Percentiles rank a stretch among this genome's conserved stretches.
Conservation (phyloP, 345 rosid species). For the Sapria himalayana region DNA sequence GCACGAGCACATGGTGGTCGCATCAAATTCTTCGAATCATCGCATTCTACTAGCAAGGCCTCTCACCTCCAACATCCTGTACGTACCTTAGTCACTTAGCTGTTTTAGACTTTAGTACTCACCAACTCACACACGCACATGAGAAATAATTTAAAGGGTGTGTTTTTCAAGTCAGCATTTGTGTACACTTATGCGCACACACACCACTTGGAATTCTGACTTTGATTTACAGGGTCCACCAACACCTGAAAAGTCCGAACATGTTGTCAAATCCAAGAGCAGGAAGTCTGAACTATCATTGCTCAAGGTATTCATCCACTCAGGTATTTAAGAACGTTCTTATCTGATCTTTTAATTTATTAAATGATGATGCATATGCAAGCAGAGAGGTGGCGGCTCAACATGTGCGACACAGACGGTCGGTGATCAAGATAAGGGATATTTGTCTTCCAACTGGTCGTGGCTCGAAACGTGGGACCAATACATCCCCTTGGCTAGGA, state of each 20-base stretch:
- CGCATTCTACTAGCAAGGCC: constrained; percentile 53
- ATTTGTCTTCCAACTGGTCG: constrained; percentile 13
- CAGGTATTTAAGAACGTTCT: too few relatives aligned
- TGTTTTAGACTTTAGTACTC: too few relatives aligned
- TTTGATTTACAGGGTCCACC: constrained; percentile 48
- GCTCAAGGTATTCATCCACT: constrained; percentile 32
- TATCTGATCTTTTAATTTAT: too few relatives aligned
- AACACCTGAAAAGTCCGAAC: constrained; percentile 66
- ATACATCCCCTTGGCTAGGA: constrained; percentile 11
- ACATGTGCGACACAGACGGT: too few relatives aligned
- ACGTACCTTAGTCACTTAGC: too few relatives aligned
- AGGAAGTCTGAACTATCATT: constrained; percentile 26
- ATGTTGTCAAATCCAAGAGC: constrained; percentile 24
- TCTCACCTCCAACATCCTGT: constrained; percentile 46
- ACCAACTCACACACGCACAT: too few relatives aligned
- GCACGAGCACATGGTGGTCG: constrained; percentile 51
- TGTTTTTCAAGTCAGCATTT: too few relatives aligned
- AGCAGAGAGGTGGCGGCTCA: too few relatives aligned
- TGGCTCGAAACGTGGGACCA: constrained; percentile 22
- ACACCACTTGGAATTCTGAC: too few relatives aligned
- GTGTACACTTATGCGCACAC: too few relatives aligned
- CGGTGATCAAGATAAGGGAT: constrained; percentile 15
- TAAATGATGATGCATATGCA: too few relatives aligned
- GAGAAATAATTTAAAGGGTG: too few relatives aligned
- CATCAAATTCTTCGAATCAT: constrained; percentile 26